Percentiles rank a stretch among this genome's conserved stretches.
phyloP scores from a whole-genome alignment of 495 filamentous ascomycete species.

The Xylaria acuta region DNA sequence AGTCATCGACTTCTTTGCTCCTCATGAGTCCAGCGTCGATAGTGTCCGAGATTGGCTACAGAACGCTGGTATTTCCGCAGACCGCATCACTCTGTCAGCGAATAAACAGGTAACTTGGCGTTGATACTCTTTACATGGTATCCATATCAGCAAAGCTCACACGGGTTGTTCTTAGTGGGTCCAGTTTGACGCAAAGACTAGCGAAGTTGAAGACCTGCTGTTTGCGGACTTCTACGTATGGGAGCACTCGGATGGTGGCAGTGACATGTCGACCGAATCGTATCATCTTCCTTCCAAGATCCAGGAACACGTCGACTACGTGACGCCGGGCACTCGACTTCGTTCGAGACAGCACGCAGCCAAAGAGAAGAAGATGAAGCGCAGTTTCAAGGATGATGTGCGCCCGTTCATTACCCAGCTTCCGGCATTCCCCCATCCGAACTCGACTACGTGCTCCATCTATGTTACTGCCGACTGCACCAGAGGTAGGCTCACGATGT shows the following conservation, averaged over 20 bases:
- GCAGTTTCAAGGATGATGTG: conserved; percentile 23
- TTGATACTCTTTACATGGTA: no score
- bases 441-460: conserved; percentile 33
- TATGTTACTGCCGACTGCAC: conserved; percentile 44
- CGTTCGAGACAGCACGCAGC: conserved; percentile 25
- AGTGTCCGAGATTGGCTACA: conserved; percentile 58
- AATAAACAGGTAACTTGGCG: conserved; percentile 34
- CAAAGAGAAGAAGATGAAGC: conserved; percentile 32
- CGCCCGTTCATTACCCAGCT: conserved; percentile 14
- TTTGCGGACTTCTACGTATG: conserved; percentile 62
- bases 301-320: conserved; percentile 63
- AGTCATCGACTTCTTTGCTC: conserved; percentile 60
- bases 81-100: conserved; percentile 29
- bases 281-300: conserved; percentile 63
- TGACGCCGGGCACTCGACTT: conserved; percentile 61
- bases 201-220: conserved; percentile 62
- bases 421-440: conserved; percentile 24
- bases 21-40: conserved; percentile 48
- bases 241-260: conserved; percentile 46
- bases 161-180: conserved; percentile 42
- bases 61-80: conserved; percentile 53
- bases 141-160: conserved; percentile 44
- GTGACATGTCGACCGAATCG: conserved; percentile 41
- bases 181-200: conserved; percentile 59
- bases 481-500: conserved; percentile 30